Base-by-base conservation (phyloP, 2,329 filamentous ascomycete species). In the Ilyonectria robusta region DNA sequence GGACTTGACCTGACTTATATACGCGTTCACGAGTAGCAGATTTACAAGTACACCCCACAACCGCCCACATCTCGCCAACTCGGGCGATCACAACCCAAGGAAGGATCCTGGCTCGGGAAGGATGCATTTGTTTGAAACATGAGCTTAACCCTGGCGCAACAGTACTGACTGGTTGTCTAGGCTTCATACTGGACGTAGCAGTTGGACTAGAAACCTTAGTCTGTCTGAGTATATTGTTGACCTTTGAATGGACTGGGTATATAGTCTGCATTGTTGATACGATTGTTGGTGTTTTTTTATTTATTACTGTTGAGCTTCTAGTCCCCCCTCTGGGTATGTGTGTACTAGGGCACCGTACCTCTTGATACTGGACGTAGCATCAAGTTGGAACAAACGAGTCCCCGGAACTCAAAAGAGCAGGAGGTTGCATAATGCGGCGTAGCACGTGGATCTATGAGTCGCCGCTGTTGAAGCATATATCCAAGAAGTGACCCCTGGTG, bases 21-120 rank as follows among this genome's bases (percentile, higher is more conserved):
- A 33, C 15, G 19, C 13, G 40, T 35, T 9, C 6, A 17, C 48
- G 59, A 54, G 50, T 33, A 50, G 15, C 15, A 31, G 23, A 50
- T 50, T 29, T 50, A 50, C 47, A 29, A 50, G 23, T 23, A 50
- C 46, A 69, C 29, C 55, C 55, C 48, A 66, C 29, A 62, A 48
- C 59, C 59, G 59, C 59, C 50, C 59, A 62, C 59, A 47, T 47
- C 6, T 35, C 29, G 40, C 26, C 40, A n/a, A 17, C 59, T 62
- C 48, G 26, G 59, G 13, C 40, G 37, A 62, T 55, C n/a, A 17
- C 19, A 60, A 11, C 11, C 31, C 11, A 33, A 33, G 31, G 31
- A 33, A 33, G 31, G 31, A 31, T 31, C 15, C 47, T 15, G 26
- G 6, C 4, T 31, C 47, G 23, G 47, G 47, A 31, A 50, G 23